Evolutionary conservation across 73 alveolate genomes (phyloP).

Genomic region (Symbiodinium pilosum): DNA sequence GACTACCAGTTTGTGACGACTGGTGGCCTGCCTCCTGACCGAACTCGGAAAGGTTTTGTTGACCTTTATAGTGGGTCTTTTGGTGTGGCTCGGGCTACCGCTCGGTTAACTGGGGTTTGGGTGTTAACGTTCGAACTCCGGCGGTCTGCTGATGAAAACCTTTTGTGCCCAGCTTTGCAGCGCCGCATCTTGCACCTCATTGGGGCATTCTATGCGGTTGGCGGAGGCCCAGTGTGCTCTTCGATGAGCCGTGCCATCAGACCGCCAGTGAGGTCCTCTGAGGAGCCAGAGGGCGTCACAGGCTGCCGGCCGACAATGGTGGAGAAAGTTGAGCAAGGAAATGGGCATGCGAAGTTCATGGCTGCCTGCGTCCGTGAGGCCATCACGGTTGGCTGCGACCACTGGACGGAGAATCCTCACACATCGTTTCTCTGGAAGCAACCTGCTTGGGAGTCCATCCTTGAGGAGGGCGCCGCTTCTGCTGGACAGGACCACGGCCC

Average conservation of each 20-base stretch:
- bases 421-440: background rate
- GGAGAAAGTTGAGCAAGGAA: background rate
- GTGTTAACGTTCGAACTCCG: constrained; percentile 10
- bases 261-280: background rate
- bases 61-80: background rate
- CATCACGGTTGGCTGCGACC: background rate
- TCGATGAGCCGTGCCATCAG: background rate
- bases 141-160: background rate
- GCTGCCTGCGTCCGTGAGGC: background rate
- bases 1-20: background rate
- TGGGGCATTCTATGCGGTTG: background rate
- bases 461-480: too few relatives aligned
- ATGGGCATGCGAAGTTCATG: background rate
- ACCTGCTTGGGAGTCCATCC: background rate
- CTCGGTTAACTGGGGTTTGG: background rate
- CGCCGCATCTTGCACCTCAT: background rate
- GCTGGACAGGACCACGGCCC: background rate
- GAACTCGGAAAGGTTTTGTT: background rate
- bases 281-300: background rate
- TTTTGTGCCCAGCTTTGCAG: background rate
- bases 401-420: background rate
- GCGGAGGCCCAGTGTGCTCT: constrained; percentile 23
- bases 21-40: background rate
- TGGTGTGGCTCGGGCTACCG: background rate
- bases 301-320: background rate